Percentiles rank a stretch among this genome's conserved stretches.
Evolutionary conservation across 192 early-diverging fungal genomes (phyloP).

Genomic region (Polychytrium aggregatum): DNA sequence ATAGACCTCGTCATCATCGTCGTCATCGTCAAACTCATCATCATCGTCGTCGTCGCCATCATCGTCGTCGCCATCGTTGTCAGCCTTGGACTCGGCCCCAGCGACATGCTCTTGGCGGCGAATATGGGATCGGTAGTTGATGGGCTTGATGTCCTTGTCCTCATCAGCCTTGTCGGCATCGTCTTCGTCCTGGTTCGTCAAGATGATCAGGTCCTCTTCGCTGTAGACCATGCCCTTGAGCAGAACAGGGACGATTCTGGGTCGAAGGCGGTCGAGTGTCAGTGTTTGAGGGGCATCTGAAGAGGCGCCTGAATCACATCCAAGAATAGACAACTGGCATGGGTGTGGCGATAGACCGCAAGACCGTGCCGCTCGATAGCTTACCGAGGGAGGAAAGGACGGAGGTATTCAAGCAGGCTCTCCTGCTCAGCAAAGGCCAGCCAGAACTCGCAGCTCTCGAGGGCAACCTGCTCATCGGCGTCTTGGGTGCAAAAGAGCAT

Average conservation of each 20-base stretch:
- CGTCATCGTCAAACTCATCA: constrained; percentile 74
- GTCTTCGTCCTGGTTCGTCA: constrained; percentile 66
- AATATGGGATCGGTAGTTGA: constrained; percentile 73
- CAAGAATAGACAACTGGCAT: constrained; percentile 3
- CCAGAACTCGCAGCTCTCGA: constrained; percentile 99
- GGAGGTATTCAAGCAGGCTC: constrained; percentile 48
- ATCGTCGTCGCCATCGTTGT: constrained; percentile 24
- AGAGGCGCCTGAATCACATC: not conserved
- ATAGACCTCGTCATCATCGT: constrained; percentile 78
- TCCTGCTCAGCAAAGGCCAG: constrained; percentile 91
- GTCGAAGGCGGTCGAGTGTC: too few relatives aligned
- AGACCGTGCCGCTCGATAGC: too few relatives aligned
- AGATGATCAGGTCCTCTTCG: constrained; percentile 68
- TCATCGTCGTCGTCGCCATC: constrained; percentile 53
- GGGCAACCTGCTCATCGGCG: constrained; percentile 73
- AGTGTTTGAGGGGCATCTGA: not conserved
- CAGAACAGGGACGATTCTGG: constrained; percentile 79
- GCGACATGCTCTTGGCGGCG: constrained; percentile 39
- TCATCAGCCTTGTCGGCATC: constrained; percentile 80
- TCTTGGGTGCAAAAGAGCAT: constrained; percentile 88
- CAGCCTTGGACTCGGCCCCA: constrained; percentile 13
- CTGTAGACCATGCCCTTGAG: constrained; percentile 95
- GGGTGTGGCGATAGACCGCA: too few relatives aligned
- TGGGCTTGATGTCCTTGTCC: constrained; percentile 89
- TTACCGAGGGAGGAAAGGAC: constrained; percentile 25